These are phyloP conservation scores for Naegleria gruberi DNA, from an alignment of 208 protist genomes.

Conservation along the genomic window DNA sequence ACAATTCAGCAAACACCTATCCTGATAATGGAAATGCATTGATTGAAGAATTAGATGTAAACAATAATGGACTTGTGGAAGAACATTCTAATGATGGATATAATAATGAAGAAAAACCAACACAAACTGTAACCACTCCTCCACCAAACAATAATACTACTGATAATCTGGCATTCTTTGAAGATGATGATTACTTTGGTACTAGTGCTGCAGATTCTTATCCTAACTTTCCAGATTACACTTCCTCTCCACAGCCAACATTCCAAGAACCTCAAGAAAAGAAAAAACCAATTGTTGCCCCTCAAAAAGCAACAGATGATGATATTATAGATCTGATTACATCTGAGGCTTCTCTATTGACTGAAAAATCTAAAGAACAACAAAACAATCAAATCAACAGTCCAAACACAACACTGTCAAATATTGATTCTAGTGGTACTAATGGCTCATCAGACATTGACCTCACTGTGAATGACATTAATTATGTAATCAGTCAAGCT, in stretches of 20 bases:
- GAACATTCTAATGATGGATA: neutral
- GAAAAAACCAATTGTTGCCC: neutral
- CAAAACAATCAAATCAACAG: neutral
- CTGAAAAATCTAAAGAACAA: neutral
- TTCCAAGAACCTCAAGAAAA: neutral
- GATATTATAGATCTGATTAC: neutral
- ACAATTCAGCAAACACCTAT: neutral
- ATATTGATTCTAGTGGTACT: neutral
- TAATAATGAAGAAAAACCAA: neutral
- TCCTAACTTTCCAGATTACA: neutral
- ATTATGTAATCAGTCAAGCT: neutral
- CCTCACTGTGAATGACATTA: neutral
- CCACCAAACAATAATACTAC: neutral
- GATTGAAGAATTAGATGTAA: neutral
- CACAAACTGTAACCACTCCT: neutral
- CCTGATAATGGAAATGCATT: neutral
- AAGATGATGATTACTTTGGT: neutral
- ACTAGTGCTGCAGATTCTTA: too few species aligned
- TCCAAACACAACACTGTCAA: neutral
- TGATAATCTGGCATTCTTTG: neutral
- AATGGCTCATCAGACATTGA: neutral
- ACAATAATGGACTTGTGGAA: neutral
- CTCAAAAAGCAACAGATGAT: neutral
- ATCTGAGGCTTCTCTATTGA: neutral
- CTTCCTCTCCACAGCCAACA: neutral